Evolutionary conservation across 805 yeast species (phyloP), one percentile per base, ranked within the genome.

Genomic region (Metschnikowia colocasiae): DNA sequence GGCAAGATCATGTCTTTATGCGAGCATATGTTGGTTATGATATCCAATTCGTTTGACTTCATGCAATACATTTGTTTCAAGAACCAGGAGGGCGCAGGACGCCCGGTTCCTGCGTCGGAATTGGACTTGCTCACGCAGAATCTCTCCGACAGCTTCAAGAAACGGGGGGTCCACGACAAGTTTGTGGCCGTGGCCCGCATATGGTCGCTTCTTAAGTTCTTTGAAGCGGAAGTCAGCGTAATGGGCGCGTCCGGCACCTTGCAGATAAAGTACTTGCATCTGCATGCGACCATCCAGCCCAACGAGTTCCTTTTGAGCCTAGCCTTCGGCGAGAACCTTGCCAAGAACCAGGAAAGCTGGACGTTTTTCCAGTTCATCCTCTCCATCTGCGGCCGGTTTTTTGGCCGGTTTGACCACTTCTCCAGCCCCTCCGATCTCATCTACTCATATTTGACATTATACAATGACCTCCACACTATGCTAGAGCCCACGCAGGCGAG

Each of bases 151-250:
- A 22, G 20, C 20, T 20, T 13, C 41, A 40, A 15, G 22, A 43
- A 8, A 15, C 18, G 30, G n/a, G 42, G 36, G 30, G 26, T 19
- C 6, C 42, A 39, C 35, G 51, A 48, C 19, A 34, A 46, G 36
- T 51, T 48, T 36, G 35, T 49, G 12, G 55, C 57, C 3, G 46
- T 47, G 25, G 57, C 57, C 6, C 55, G 57, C 15, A 45, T 50
- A n/a, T 53, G 57, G 57, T 43, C 41, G 20, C 44, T 49, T 18
- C 43, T 49, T 7, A 31, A 50, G 26, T 29, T 49, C 18, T 46
- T 51, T n/a, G 57, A 53, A 30, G 49, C 47, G 23, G 54, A 53
- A 25, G 33, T 52, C 37, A 45, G 45, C 26, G 43, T 43, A 5
- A 32, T 53, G 10, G 39, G 50, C 18, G 37, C 43, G 9, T 40